A percentile compares a stretch with the other conserved stretches of the same genome.
Conservation (phyloP, 169 alveolate species). For the Eimeria praecox region DNA sequence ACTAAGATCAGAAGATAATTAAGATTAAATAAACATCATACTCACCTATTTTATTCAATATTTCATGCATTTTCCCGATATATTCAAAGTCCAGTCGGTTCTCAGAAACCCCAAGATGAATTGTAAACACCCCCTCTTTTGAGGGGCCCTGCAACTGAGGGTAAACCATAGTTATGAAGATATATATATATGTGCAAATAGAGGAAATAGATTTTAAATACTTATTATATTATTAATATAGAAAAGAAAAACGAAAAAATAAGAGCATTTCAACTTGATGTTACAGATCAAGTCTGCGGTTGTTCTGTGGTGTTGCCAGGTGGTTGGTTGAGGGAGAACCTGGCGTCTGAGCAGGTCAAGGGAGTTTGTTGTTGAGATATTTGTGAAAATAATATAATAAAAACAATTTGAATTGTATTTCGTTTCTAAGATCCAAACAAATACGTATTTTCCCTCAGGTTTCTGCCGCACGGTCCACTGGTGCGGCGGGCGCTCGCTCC, state of each 20-base stretch:
- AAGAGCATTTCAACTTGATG: neutral
- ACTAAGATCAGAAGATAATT: neutral
- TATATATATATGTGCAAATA: neutral
- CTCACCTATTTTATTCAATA: constrained; percentile 65
- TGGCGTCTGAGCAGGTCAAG: neutral
- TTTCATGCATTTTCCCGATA: constrained; percentile 20
- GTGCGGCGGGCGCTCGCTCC: neutral
- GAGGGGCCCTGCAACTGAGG: constrained; percentile 65
- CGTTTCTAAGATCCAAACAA: neutral
- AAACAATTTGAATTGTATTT: too few relatives aligned
- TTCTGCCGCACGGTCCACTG: neutral
- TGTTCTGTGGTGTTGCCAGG: too few relatives aligned
- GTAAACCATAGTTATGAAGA: neutral
- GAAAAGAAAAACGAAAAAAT: neutral
- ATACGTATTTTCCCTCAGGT: neutral
- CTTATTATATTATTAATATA: too few relatives aligned
- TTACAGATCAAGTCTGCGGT: neutral
- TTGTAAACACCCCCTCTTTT: constrained; percentile 54
- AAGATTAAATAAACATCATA: neutral
- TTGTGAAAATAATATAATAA: neutral
- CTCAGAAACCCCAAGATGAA: constrained; percentile 65
- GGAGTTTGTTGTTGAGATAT: neutral
- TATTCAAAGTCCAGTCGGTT: constrained; percentile 57
- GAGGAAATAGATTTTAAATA: too few relatives aligned
- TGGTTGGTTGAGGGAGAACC: neutral